phyloP scores from a whole-genome alignment of 2,329 filamentous ascomycete genomes.

The Penicillium concentricum region DNA sequence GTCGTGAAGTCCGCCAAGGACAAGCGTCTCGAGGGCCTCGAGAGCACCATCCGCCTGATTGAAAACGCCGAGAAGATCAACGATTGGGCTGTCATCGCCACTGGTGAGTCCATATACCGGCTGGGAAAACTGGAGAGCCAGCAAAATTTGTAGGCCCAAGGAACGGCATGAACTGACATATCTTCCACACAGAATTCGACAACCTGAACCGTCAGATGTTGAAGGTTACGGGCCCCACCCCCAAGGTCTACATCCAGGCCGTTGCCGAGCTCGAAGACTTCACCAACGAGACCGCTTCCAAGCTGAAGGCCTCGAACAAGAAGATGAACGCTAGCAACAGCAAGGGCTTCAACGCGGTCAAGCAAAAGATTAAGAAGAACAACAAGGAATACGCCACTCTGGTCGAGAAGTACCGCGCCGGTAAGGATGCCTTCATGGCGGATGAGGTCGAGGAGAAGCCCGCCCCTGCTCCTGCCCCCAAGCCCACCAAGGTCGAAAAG shows the following conservation, averaged over 20 bases:
- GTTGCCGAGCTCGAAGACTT: conserved; percentile 91
- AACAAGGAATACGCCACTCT: conserved; percentile 91
- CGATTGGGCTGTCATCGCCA: conserved; percentile 91
- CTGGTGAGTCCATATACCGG: conserved; percentile 59
- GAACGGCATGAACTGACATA: conserved; percentile 16
- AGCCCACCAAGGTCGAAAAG: conserved; percentile 50
- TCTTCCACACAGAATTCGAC: conserved; percentile 70
- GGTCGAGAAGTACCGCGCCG: conserved; percentile 79
- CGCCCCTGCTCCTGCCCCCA: conserved; percentile 44
- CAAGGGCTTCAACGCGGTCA: conserved; percentile 91
- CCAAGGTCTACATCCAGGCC: conserved; percentile 89
- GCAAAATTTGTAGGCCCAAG: not conserved
- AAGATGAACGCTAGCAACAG: conserved; percentile 98
- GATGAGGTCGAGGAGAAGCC: conserved; percentile 68
- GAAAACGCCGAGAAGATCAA: conserved; percentile 97
- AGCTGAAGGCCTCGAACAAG: conserved; percentile 93
- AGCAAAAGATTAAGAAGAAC: conserved; percentile 98
- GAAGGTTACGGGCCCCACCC: conserved; percentile 76
- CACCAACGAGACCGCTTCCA: conserved; percentile 89
- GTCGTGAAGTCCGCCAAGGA: conserved; percentile 97
- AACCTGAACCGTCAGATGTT: conserved; percentile 84
- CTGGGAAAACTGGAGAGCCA: not conserved
- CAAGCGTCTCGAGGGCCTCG: conserved; percentile 92
- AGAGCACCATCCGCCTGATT: conserved; percentile 83
- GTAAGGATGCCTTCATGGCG: conserved; percentile 86